Evolutionary conservation across 1,139 yeast genomes (phyloP).

Genomic region (Yamadazyma diospyri): DNA sequence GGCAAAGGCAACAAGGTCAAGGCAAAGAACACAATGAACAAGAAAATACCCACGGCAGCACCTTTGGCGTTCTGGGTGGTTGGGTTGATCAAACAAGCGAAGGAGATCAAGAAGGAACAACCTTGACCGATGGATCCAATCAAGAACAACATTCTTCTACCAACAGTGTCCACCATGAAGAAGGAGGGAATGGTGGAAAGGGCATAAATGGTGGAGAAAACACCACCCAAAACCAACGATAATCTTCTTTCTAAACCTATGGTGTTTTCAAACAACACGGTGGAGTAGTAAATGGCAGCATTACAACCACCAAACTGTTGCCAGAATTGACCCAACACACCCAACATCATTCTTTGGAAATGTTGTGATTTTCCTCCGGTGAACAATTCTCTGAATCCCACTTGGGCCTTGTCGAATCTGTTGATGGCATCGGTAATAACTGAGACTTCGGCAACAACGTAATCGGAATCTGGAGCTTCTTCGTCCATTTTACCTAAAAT

Average conservation of each 20-base stretch:
- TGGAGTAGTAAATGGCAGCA: slow-evolving; percentile 61
- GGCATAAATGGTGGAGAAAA: slow-evolving; percentile 56
- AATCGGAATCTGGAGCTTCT: slow-evolving; percentile 37
- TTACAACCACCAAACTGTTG: slow-evolving; percentile 59
- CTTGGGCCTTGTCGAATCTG: slow-evolving; percentile 35
- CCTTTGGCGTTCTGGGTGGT: slow-evolving; percentile 35
- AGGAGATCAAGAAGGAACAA: slow-evolving; percentile 32
- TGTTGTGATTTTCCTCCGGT: slow-evolving; percentile 55
- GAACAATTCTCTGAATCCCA: slow-evolving; percentile 45
- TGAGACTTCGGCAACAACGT: slow-evolving; percentile 37
- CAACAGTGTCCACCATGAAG: slow-evolving; percentile 56
- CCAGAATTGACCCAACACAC: slow-evolving; percentile 49
- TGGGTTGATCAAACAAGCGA: slow-evolving; percentile 34
- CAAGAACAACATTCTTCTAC: slow-evolving; percentile 57
- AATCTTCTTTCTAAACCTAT: slow-evolving; percentile 47
- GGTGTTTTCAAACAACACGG: slow-evolving; percentile 54
- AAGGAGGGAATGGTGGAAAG: slow-evolving; percentile 57
- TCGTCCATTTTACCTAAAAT: slow-evolving; percentile 38
- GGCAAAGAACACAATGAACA: slow-evolving; percentile 50
- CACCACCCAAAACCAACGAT: slow-evolving; percentile 58
- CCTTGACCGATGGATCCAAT: slow-evolving; percentile 46
- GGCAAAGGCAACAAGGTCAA: slow-evolving; percentile 53
- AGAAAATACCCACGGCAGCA: slow-evolving; percentile 48
- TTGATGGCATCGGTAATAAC: slow-evolving; percentile 38
- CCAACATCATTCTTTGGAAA: slow-evolving; percentile 50